Evolutionary conservation across 169 alveolate species (phyloP).

Genomic region (Cryptosporidium sp.): DNA sequence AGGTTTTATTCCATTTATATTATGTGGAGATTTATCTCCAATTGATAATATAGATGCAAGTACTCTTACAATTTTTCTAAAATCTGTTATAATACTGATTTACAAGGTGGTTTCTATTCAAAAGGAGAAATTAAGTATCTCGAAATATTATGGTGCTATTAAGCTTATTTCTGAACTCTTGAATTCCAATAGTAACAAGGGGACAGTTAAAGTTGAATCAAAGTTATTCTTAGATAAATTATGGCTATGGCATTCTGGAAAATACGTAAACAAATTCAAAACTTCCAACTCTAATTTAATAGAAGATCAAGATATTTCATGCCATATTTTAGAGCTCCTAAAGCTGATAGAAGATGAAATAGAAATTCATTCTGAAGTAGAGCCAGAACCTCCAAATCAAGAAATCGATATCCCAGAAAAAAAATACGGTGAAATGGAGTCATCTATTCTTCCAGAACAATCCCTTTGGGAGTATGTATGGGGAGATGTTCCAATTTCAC

Average conservation of each 20-base stretch:
- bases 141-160: conserved; percentile 13
- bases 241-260: conserved; percentile 35
- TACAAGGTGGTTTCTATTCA: not conserved
- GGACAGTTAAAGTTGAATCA: not conserved
- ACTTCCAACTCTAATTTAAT: not conserved
- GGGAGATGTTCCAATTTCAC: conserved; percentile 60
- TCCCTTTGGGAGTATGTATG: conserved; percentile 73
- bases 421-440: conserved; percentile 54
- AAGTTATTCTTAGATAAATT: not conserved
- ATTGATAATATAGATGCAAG: conserved; percentile 7
- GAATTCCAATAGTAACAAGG: not conserved
- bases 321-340: not conserved
- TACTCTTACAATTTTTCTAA: not conserved
- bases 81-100: not conserved
- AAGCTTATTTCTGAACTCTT: not conserved
- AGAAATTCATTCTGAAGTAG: not conserved
- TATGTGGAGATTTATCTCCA: conserved; percentile 56
- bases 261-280: not conserved
- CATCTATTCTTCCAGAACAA: conserved; percentile 64
- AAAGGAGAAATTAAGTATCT: not conserved
- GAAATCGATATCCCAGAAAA: not conserved
- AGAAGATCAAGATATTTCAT: not conserved
- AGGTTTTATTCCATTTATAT: conserved; percentile 48
- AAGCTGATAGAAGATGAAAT: not conserved
- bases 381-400: not conserved